Percentiles rank a stretch among this genome's conserved stretches.
phyloP scores from a whole-genome alignment of 1,284 basidiomycete genomes.

The Lignosus rhinocerotis region DNA sequence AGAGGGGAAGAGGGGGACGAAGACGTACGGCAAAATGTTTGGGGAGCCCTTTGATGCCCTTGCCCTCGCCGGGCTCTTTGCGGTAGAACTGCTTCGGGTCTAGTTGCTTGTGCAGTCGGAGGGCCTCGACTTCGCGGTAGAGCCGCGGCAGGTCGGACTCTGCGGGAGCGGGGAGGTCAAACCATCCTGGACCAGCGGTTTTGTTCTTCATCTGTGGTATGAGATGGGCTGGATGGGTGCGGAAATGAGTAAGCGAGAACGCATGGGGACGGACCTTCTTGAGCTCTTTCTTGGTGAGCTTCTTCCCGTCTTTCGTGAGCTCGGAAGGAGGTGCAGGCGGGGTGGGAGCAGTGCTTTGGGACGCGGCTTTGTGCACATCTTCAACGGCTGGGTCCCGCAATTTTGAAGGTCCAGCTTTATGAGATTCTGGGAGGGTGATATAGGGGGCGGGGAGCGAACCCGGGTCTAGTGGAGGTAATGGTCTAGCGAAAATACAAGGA shows the following conservation, averaged over 20 bases:
- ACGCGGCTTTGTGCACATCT: slow-evolving; percentile 46
- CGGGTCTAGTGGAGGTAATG: slow-evolving; percentile 66
- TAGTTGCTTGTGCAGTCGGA: slow-evolving; percentile 88
- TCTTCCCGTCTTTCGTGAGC: slow-evolving; percentile 56
- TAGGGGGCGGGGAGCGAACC: slow-evolving; percentile 62
- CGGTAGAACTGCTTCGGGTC: slow-evolving; percentile 96
- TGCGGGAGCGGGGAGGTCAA: slow-evolving; percentile 85
- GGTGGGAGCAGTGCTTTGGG: slow-evolving; percentile 47
- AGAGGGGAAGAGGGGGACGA: slow-evolving; percentile 1
- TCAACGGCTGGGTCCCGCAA: slow-evolving; percentile 66
- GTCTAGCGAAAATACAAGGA: slow-evolving; percentile 38
- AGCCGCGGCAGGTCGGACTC: slow-evolving; percentile 82
- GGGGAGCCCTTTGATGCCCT: slow-evolving; percentile 82
- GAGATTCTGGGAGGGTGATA: slow-evolving; percentile 49
- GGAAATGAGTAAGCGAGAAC: neutral
- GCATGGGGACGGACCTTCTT: slow-evolving; percentile 54
- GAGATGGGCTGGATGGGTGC: neutral
- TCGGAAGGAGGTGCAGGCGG: slow-evolving; percentile 60
- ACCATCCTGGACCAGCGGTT: slow-evolving; percentile 87
- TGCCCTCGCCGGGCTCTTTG: slow-evolving; percentile 82
- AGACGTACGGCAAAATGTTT: slow-evolving; percentile 84
- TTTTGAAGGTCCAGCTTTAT: slow-evolving; percentile 44
- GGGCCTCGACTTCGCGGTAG: slow-evolving; percentile 90
- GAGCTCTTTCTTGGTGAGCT: slow-evolving; percentile 65
- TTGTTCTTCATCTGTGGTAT: slow-evolving; percentile 60